phyloP scores from a whole-genome alignment of 257 asterid genomes.

The Capsicum baccatum region DNA sequence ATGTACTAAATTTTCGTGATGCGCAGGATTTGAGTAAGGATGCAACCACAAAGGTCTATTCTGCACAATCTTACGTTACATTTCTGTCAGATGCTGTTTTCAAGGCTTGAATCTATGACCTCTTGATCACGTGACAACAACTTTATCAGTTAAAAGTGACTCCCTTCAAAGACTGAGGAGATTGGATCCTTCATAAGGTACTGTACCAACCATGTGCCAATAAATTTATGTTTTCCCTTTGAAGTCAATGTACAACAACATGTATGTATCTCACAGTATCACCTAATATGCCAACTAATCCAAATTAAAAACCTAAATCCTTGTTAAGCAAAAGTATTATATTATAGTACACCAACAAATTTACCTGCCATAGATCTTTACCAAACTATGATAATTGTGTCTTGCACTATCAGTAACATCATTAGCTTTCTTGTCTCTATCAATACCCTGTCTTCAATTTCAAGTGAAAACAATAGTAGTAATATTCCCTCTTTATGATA shows the following conservation, averaged over 20 bases:
- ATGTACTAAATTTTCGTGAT: too few species aligned
- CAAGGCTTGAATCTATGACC: too few species aligned
- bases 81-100: too few species aligned
- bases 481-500: not conserved
- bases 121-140: too few species aligned
- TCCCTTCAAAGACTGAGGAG: too few species aligned
- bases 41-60: too few species aligned
- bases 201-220: not conserved
- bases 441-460: constrained; percentile 45
- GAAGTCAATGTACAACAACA: not conserved
- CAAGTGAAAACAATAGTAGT: constrained; percentile 30
- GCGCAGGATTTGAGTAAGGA: too few species aligned
- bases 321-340: not conserved
- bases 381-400: constrained; percentile 34
- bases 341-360: not conserved
- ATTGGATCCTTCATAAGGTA: too few species aligned
- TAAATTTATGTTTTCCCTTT: not conserved
- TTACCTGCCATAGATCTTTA: not conserved
- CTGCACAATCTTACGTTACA: too few species aligned
- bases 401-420: constrained; percentile 43
- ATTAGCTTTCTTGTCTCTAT: constrained; percentile 42
- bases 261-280: not conserved
- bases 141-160: too few species aligned
- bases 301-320: not conserved
- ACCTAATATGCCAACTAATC: constrained; percentile 21